Base-by-base conservation (phyloP, 306 rosid species). In the Pyrus communis region DNA sequence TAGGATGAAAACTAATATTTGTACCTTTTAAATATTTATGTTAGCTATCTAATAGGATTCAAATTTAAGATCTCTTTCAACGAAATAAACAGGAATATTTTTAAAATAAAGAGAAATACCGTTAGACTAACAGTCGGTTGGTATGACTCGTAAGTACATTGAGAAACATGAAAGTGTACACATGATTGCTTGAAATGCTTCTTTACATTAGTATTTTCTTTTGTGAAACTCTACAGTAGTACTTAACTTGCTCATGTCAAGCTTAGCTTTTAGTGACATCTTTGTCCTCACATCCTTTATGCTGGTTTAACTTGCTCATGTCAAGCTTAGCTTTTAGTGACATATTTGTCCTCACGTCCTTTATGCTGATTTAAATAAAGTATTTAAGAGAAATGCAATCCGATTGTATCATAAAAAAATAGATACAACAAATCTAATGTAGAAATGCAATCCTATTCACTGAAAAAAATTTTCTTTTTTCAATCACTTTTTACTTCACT, bases 181-280 rank as follows among this genome's bases (percentile, higher is more conserved):
- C 67, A 27, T 61, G 67, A 61, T 61, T 28, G 14, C 67, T 62
- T 28, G 40, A 62, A 60, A 62, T 62, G 11, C 42, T 62, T 28
- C 17, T 60, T 3, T 15, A 49, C 21, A 5, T 15, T 15, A 49
- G 55, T 49, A 49, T 49, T 49, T 15, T 49, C 55, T 17, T 49
- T 49, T 49, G 6, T 49, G 7, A 17, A 49, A 5, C 55, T 17
- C 5, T 14, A 62, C 40, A 30, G 18, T 35, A 33, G 33, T 63
- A 43, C 19, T 5, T 19, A 18, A 57, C 38, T 27, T 62, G n/a
- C 21, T 15, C 70, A 31, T 49, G 3, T 69, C 72, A 28, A 80
- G 74, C 77, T 80, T 69, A 80, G 72, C 82, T 82, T 71, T 75
- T 21, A 52, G 66, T 71, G 71, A 84, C 73, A 75, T 71, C 78